These are phyloP conservation scores for grape (Vitis vinifera) DNA, from an alignment of 164 flowering plant genomes.

Conservation along the genomic window ASM3070453v1 NC_081808.1:7807501-7808000, in stretches of 20 bases:
- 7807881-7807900: constrained; percentile 92
- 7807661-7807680: not conserved
- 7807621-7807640: constrained; percentile 88
- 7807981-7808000: not conserved
- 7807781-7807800: constrained; percentile 50
- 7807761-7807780: not conserved
- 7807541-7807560: constrained; percentile 64
- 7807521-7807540: not conserved
- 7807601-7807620: constrained; percentile 78
- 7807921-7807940: constrained; percentile 83
- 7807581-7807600: constrained; percentile 91
- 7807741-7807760: not conserved
- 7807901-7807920: constrained; percentile 92
- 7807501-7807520: no score
- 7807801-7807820: constrained; percentile 74
- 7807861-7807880: constrained; percentile 74
- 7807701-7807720: no score
- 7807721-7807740: no score
- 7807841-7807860: constrained; percentile 79
- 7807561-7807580: constrained; percentile 93
- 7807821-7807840: constrained; percentile 84
- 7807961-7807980: constrained; percentile 27
- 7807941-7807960: constrained; percentile 70
- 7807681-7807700: no score
- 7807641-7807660: constrained; percentile 50